phyloP scores from a whole-genome alignment of 371 early-diverging fungal species.

The Circinella umbellata region DNA sequence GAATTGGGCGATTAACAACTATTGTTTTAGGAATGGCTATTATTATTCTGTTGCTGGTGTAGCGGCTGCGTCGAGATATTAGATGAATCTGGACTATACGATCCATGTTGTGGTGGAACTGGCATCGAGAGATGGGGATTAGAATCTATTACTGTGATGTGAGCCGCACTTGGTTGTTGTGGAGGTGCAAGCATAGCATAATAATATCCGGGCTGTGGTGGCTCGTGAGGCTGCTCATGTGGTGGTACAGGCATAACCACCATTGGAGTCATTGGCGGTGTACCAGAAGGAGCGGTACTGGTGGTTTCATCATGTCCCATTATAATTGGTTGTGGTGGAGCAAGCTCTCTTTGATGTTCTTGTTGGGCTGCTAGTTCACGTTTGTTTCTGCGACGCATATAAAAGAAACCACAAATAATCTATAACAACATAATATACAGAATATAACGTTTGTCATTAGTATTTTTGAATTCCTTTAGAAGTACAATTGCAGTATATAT shows the following conservation, averaged over 20 bases:
- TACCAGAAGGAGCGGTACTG: not conserved
- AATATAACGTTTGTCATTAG: too few relatives aligned
- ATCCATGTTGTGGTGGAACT: not conserved
- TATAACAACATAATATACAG: not conserved
- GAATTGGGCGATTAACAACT: too few relatives aligned
- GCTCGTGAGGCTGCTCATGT: not conserved
- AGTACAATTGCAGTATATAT: too few relatives aligned
- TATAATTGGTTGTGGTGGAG: not conserved
- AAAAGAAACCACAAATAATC: not conserved
- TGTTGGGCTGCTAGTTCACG: not conserved
- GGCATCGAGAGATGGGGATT: not conserved
- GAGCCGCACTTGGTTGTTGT: not conserved
- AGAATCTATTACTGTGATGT: not conserved
- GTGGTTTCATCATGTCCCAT: not conserved
- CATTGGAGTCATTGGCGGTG: not conserved
- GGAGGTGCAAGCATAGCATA: not conserved
- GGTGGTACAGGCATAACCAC: not conserved
- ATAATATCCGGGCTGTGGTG: conserved; percentile 2
- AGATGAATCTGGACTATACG: too few relatives aligned
- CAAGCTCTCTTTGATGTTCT: not conserved
- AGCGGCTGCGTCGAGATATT: too few relatives aligned
- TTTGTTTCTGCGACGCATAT: not conserved
- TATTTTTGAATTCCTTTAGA: too few relatives aligned
- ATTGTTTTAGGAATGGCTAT: too few relatives aligned
- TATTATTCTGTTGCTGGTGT: too few relatives aligned